Percentiles rank a stretch among this genome's conserved stretches.
These are phyloP conservation scores for Cladorrhinum sp. DNA, from an alignment of 2,329 filamentous ascomycete species.

Conservation along the genomic window DNA sequence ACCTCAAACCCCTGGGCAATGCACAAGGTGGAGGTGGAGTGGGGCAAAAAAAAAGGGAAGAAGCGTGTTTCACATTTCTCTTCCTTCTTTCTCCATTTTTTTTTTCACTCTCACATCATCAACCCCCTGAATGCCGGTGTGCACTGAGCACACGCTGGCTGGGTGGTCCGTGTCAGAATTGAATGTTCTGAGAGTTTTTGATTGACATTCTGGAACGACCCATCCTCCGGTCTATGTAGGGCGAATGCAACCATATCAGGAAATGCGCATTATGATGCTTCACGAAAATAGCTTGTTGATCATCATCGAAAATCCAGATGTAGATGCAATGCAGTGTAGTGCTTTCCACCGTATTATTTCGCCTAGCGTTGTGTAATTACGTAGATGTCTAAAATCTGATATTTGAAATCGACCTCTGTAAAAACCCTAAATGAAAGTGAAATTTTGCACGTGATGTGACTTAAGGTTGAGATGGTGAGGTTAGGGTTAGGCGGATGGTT, in stretches of 20 bases:
- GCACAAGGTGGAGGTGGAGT: background rate
- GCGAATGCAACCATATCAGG: background rate
- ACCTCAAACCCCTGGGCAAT: background rate
- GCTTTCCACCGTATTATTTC: no score
- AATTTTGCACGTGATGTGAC: no score
- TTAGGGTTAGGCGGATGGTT: no score
- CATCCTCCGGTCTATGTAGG: background rate
- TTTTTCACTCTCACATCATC: no score
- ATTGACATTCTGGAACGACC: background rate
- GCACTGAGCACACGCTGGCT: no score
- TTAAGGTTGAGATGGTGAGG: no score
- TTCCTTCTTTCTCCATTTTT: no score
- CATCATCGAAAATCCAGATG: background rate
- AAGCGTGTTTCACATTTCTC: background rate
- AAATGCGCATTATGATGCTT: background rate
- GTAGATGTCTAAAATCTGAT: no score
- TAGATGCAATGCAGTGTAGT: background rate
- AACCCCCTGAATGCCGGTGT: background rate
- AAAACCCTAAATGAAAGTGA: no score
- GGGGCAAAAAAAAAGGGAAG: no score
- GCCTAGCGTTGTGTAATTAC: no score
- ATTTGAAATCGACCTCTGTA: no score
- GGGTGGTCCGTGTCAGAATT: background rate
- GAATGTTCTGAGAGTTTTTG: background rate
- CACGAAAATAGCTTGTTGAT: background rate